These are phyloP conservation scores for Xylaria sp. DNA, from an alignment of 2,329 filamentous ascomycete genomes.

Conservation along the genomic window DNA sequence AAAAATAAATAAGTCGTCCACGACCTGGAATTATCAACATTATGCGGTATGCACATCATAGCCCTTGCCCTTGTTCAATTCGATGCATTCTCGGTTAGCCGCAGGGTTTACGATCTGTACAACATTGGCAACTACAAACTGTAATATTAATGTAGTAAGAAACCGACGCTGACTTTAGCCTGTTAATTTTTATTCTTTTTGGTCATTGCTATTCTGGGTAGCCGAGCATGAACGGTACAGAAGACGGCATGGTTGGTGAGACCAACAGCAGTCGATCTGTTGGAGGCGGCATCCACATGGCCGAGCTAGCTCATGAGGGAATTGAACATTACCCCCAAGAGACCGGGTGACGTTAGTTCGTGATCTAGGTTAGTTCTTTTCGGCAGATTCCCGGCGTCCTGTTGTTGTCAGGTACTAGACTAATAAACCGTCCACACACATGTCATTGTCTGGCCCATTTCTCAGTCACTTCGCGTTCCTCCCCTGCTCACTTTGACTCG, in stretches of 20 bases:
- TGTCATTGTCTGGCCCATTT: neutral
- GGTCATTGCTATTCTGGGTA: neutral
- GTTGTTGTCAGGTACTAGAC: neutral
- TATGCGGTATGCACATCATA: neutral
- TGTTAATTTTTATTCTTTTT: too few species aligned
- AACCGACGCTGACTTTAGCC: neutral
- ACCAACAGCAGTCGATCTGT: neutral
- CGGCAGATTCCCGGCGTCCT: neutral
- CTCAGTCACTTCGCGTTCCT: neutral
- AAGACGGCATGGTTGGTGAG: neutral
- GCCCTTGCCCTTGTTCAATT: neutral
- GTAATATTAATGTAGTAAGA: neutral
- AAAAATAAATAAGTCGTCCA: too few species aligned
- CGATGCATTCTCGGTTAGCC: constrained; percentile 6
- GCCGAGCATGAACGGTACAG: neutral
- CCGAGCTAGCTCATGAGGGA: neutral
- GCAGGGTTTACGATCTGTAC: constrained; percentile 7
- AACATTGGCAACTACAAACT: too few species aligned
- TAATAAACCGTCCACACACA: neutral
- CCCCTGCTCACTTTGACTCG: neutral
- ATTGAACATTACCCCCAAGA: neutral
- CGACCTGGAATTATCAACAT: too few species aligned
- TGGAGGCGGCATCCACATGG: neutral
- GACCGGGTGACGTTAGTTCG: neutral
- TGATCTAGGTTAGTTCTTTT: constrained; percentile 4